phyloP scores from a whole-genome alignment of 257 asterid species.

The Nicotiana paniculata region DNA sequence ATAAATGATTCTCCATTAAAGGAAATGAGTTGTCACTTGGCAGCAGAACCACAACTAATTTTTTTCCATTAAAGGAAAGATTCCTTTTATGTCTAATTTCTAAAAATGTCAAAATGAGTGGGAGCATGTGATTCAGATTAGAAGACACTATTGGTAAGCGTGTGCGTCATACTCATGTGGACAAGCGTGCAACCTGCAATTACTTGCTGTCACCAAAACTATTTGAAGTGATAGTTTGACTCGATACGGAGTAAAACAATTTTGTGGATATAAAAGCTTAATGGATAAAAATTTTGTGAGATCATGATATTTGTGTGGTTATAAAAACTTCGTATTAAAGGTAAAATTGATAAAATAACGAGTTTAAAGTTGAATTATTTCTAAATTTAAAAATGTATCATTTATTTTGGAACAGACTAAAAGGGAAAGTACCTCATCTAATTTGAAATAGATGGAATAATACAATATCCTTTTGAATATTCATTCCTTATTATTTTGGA shows the following conservation, averaged over 20 bases:
- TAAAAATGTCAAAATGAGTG: not conserved
- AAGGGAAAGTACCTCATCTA: no score
- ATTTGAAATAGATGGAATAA: not conserved
- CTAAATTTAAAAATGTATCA: no score
- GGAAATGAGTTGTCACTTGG: constrained; percentile 10
- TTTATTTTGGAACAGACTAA: no score
- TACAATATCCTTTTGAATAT: not conserved
- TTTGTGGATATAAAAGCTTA: no score
- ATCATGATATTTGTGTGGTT: no score
- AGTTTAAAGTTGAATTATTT: no score
- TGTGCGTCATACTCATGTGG: constrained; percentile 41
- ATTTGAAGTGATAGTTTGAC: no score
- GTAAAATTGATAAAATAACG: no score
- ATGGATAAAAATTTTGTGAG: no score
- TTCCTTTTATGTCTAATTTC: constrained; percentile 14
- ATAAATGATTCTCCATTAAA: not conserved
- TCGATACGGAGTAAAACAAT: no score
- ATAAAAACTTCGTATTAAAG: no score
- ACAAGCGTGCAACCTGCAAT: constrained; percentile 23
- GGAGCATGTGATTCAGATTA: constrained; percentile 27
- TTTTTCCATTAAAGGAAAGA: constrained; percentile 57
- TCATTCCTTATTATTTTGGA: no score
- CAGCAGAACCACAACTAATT: constrained; percentile 14
- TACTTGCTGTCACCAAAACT: not conserved
- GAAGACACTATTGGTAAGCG: constrained; percentile 31